Base-by-base conservation (phyloP, 2,329 filamentous ascomycete species). In the Dichotomopilus funicola region DNA sequence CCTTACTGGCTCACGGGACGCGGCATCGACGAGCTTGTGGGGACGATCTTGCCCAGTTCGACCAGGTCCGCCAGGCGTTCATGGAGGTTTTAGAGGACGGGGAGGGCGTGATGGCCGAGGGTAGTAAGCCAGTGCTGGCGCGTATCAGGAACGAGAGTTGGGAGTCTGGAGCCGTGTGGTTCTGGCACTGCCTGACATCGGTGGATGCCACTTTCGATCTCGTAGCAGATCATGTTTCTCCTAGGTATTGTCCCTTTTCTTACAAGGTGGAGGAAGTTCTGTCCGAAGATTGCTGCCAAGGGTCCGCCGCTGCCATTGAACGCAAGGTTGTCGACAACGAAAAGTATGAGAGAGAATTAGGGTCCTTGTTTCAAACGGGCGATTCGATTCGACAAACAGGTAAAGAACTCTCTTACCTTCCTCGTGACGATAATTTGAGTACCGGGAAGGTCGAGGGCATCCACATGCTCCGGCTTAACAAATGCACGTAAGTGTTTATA, bases 91-190 rank as follows among this genome's bases (percentile, higher is more conserved):
- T 65, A 6, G 46, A 60, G 19, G 46, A 58, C 40, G 53, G 60
- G 49, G 58, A 61, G 36, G 13, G 4, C 9, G n/a, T 19, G 37
- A 53, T 35, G 45, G 41, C 55, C 19, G 41, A 33, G 44, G 44
- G 34, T 49, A 42, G 49, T 38, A 60, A 49, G 41, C 33, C 52
- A 56, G 10, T 53, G 51, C 49, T 67, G n/a, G 46, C 63, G 45
- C 38, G 37, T 43, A 60, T 64, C 35, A 64, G 67, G 56, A 49
- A 58, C 19, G 56, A 67, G 19, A 50, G 52, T 35, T 68, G 62
- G 66, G 58, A 66, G 19, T 66, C 63, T 37, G 59, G 55, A 12
- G 61, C 53, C 48, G 59, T 67, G 46, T 69, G 65, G 66, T 66
- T 68, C 53, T 69, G 64, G 65, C 53, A 58, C 60, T 61, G 59